Evolutionary conservation across 805 yeast species (phyloP), one percentile per base, ranked within the genome.

Genomic region (Pichia scutulata): DNA sequence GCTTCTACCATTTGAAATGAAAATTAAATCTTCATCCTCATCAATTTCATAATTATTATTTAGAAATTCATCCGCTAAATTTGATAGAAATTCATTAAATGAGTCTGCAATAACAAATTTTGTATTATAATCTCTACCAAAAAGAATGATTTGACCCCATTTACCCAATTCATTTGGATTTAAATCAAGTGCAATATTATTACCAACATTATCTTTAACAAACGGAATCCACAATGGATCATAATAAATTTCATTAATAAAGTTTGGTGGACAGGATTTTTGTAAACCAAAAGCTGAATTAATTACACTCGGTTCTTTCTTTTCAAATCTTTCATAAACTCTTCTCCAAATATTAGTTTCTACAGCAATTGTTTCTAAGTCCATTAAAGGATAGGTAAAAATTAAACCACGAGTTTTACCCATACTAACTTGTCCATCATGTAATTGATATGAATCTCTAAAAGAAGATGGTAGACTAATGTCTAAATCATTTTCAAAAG

Each of bases 61-160:
- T 64, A 90, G 97, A 50, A 92, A 71, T 64, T 92, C 97, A 57
- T 89, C 88, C 25, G 90, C 95, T 64, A 89, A 83, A 47, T 77
- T 76, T 49, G 89, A 71, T 48, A 92, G 69, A 65, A 93, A 93
- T 60, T 86, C 93, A 18, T 95, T 96, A 84, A 95, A 92, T 50
- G 84, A 85, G 46, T 81, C 79, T 19, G 97, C 95, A 49, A 93
- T 73, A 39, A 86, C 90, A 66, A 78, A 89, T 65, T 92, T 92
- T 39, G 86, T 80, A 70, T 92, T 98, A 63, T 82, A 92, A 57
- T 92, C 98, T 62, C 97, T 82, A 39, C 99, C 99, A 66, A 87
- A 92, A 49, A 90, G 63, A 55, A 92, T 92, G 19, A 93, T 84
- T 70, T 92, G 99, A 39, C 98, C 99, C 78, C 86, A 81, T 51